Evolutionary conservation across 2,329 filamentous ascomycete genomes (phyloP).

Genomic region (Clonostachys sp.): DNA sequence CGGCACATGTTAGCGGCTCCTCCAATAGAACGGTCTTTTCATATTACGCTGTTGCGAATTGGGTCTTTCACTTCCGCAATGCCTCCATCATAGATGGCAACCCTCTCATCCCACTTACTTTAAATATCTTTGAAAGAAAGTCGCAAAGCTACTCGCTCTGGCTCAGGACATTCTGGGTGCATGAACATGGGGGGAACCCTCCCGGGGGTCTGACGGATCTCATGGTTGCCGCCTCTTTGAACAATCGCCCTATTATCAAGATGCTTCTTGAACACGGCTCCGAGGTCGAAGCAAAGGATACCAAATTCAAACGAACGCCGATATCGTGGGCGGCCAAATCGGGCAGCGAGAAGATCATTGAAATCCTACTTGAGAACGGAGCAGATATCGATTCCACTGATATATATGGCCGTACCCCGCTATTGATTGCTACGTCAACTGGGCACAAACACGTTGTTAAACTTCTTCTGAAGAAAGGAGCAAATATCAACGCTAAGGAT

Average conservation of each 20-base stretch:
- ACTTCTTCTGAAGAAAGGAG: background rate
- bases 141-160: constrained; percentile 1
- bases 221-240: background rate
- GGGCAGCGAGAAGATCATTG: constrained; percentile 5
- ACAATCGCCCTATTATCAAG: background rate
- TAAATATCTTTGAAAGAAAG: constrained; percentile 7
- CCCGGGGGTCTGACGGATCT: constrained; percentile 1
- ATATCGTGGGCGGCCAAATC: background rate
- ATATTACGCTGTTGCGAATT: constrained; percentile 11
- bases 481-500: constrained; percentile 1
- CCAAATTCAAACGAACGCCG: background rate
- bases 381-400: constrained; percentile 2
- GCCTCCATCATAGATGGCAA: constrained; percentile 2
- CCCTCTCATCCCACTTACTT: constrained; percentile 1
- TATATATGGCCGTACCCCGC: background rate
- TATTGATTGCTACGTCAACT: background rate
- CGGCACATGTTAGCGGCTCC: too few relatives aligned
- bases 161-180: background rate
- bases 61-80: constrained; percentile 11
- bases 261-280: background rate
- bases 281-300: background rate
- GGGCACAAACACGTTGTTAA: background rate
- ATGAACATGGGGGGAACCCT: background rate
- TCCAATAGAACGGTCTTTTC: constrained; percentile 4
- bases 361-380: constrained; percentile 5